phyloP scores from a whole-genome alignment of 108 stramenopile genomes.

The Skeletonema menzelii region DNA sequence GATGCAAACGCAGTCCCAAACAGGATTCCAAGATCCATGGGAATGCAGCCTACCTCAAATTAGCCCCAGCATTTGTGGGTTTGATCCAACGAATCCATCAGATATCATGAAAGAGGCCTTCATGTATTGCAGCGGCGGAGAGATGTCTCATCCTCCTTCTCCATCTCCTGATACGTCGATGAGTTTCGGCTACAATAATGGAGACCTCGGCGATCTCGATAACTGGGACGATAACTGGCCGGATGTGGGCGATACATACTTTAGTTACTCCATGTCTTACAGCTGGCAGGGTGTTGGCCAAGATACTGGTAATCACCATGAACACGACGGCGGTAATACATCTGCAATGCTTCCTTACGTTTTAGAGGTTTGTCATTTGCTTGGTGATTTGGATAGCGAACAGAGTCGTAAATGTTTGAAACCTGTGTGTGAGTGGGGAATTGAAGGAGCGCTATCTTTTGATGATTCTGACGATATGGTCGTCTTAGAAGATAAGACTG shows the following conservation, averaged over 20 bases:
- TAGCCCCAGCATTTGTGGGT: slow-evolving; percentile 5
- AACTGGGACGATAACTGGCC: slow-evolving; percentile 6
- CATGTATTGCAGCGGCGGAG: background rate
- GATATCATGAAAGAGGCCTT: background rate
- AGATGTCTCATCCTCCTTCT: background rate
- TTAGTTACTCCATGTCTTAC: slow-evolving; percentile 20
- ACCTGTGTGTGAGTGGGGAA: slow-evolving; percentile 25
- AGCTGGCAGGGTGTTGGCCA: background rate
- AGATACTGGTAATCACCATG: background rate
- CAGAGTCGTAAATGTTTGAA: slow-evolving; percentile 6
- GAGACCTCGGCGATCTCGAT: background rate
- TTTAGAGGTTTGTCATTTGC: slow-evolving; percentile 23
- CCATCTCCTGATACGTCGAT: slow-evolving; percentile 21
- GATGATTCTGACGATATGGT: background rate
- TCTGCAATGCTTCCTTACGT: slow-evolving; percentile 8
- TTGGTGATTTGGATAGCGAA: slow-evolving; percentile 11
- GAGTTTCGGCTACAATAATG: slow-evolving; percentile 12
- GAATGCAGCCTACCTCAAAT: slow-evolving; percentile 12
- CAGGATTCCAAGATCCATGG: background rate
- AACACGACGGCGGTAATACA: background rate
- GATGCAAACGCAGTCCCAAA: background rate
- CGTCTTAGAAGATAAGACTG: background rate
- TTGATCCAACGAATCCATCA: background rate
- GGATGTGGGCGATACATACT: background rate
- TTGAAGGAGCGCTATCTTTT: slow-evolving; percentile 19